Percentiles rank a stretch among this genome's conserved stretches.
Conservation (phyloP, 768 basidiomycete species). For the Agrocybe praecox region DNA sequence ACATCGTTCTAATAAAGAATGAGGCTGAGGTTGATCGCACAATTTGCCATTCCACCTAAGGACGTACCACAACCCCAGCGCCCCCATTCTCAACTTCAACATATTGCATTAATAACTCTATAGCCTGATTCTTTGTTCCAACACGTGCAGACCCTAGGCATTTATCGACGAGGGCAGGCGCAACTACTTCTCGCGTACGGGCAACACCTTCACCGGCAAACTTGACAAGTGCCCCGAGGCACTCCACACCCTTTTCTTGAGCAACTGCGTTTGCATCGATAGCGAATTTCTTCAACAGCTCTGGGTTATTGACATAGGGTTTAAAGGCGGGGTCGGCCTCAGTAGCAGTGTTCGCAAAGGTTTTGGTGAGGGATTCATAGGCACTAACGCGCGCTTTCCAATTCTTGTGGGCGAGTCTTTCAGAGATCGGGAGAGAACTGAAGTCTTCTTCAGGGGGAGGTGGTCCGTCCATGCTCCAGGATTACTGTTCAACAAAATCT, state of each 20-base stretch:
- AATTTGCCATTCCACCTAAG: conserved; percentile 21
- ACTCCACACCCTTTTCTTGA: conserved; percentile 97
- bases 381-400: conserved; percentile 98
- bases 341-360: conserved; percentile 86
- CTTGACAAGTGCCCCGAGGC: conserved; percentile 82
- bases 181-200: conserved; percentile 75
- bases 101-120: conserved; percentile 87
- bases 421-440: conserved; percentile 71
- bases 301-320: conserved; percentile 78
- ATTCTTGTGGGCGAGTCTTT: conserved; percentile 91
- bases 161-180: conserved; percentile 95
- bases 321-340: conserved; percentile 95
- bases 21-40: conserved; percentile 27
- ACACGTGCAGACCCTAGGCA: conserved; percentile 90
- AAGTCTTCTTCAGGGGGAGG: conserved; percentile 96
- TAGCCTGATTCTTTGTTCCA: conserved; percentile 85
- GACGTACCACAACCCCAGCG: conserved; percentile 84
- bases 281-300: conserved; percentile 83
- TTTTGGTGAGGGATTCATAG: conserved; percentile 86
- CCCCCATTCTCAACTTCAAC: conserved; percentile 92
- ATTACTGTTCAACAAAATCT: conserved; percentile 11
- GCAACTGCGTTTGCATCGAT: conserved; percentile 95
- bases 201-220: conserved; percentile 89
- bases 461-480: conserved; percentile 79
- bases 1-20: conserved; percentile 62